These are phyloP conservation scores for Calophaca sinica DNA, from an alignment of 306 rosid species.

Conservation along the genomic window DNA sequence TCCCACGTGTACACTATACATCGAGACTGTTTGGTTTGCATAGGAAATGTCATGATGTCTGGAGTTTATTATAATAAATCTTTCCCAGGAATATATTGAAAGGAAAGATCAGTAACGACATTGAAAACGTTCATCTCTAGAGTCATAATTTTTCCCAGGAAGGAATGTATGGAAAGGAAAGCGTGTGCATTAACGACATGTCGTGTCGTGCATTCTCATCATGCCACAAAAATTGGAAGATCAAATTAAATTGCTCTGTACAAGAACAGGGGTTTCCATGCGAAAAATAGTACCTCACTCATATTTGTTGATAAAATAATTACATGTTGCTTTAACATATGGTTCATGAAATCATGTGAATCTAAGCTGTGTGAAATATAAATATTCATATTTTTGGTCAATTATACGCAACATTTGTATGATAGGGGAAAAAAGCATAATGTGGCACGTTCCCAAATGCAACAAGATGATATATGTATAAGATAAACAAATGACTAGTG, in stretches of 20 bases:
- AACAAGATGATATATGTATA: constrained; percentile 10
- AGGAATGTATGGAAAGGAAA: constrained; percentile 40
- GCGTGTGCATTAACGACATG: constrained; percentile 27
- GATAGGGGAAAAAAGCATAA: background rate
- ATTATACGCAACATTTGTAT: too few relatives aligned
- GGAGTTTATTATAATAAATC: constrained; percentile 24
- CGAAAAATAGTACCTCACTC: background rate
- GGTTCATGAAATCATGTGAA: too few relatives aligned
- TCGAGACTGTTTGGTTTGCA: background rate
- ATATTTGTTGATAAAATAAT: background rate
- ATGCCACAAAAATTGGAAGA: constrained; percentile 23
- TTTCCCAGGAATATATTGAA: constrained; percentile 47
- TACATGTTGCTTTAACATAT: too few relatives aligned
- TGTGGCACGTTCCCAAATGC: constrained; percentile 40
- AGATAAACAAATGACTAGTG: too few relatives aligned
- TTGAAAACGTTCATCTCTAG: constrained; percentile 5
- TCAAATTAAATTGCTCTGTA: constrained; percentile 16
- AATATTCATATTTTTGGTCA: too few relatives aligned
- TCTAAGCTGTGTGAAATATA: too few relatives aligned
- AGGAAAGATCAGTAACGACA: constrained; percentile 39
- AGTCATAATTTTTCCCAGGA: constrained; percentile 42
- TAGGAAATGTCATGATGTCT: background rate
- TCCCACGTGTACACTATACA: constrained; percentile 5
- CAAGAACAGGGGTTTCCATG: background rate
- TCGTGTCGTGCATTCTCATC: constrained; percentile 48